Evolutionary conservation across 305 asterid genomes (phyloP).

Genomic region (Solanum hybrid): DNA sequence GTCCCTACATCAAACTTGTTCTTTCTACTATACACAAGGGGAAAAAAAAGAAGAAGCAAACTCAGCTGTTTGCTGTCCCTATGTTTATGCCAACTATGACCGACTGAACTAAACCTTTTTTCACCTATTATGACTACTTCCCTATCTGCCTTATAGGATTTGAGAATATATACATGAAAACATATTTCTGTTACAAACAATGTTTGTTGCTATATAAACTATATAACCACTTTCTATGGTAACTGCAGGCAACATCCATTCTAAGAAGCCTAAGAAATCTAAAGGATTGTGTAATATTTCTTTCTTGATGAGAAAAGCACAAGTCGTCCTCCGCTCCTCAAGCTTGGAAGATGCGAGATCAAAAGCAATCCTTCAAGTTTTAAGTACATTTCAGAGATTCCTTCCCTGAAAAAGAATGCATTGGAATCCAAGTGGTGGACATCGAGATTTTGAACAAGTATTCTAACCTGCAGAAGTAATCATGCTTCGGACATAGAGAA

Average conservation of each 20-base stretch:
- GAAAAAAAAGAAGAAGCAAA: not conserved
- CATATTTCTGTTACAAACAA: not conserved
- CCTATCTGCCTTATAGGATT: not conserved
- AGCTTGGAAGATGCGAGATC: not conserved
- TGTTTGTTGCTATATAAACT: slow-evolving; percentile 3
- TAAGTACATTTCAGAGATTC: not conserved
- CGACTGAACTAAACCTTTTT: not conserved
- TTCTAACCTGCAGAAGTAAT: not conserved
- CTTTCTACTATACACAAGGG: not conserved
- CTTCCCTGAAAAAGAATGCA: not conserved
- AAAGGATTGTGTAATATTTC: not conserved
- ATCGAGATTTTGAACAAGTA: not conserved
- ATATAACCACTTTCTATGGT: not conserved
- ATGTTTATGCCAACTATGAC: not conserved
- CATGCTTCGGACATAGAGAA: not conserved
- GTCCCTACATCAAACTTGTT: not conserved
- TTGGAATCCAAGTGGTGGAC: not conserved
- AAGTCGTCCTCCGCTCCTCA: not conserved
- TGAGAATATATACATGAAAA: slow-evolving; percentile 11
- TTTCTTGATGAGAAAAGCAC: not conserved
- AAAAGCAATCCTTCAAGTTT: not conserved
- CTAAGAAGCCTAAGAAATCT: not conserved
- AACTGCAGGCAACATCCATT: not conserved
- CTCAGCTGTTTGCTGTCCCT: not conserved
- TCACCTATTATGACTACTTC: not conserved